phyloP scores from a whole-genome alignment of 108 stramenopile genomes.

The Skeletonema menzelii region DNA sequence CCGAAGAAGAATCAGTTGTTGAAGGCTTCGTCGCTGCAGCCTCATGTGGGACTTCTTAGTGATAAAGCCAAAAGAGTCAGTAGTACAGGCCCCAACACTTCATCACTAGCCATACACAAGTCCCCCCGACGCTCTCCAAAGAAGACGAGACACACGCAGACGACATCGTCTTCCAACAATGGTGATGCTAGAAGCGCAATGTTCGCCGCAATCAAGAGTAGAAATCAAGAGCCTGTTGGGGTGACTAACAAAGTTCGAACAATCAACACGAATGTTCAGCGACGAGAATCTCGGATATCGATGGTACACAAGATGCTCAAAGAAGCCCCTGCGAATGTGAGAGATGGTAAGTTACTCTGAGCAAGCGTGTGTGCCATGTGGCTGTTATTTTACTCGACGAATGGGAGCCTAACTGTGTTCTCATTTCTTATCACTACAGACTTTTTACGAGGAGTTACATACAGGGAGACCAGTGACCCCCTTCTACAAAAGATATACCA shows the following conservation, averaged over 20 bases:
- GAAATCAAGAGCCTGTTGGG: conserved; percentile 16
- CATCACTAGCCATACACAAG: conserved; percentile 10
- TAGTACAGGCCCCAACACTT: conserved; percentile 3
- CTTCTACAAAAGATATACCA: conserved; percentile 71
- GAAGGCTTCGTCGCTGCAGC: conserved; percentile 29
- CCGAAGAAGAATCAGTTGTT: conserved; percentile 12
- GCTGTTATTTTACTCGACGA: background rate
- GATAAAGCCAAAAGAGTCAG: conserved; percentile 18
- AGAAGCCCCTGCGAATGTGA: conserved; percentile 57
- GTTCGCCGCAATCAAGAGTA: conserved; percentile 32
- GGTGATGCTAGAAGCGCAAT: conserved; percentile 23
- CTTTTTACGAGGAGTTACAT: conserved; percentile 62
- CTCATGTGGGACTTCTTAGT: conserved; percentile 17
- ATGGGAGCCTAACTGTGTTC: background rate
- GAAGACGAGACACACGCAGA: background rate
- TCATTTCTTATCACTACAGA: conserved; percentile 21
- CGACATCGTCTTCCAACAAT: background rate
- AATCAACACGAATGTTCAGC: conserved; percentile 7
- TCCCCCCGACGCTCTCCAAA: conserved; percentile 3
- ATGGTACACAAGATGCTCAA: conserved; percentile 82
- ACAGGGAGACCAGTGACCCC: conserved; percentile 54
- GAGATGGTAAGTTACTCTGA: conserved; percentile 31
- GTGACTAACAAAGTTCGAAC: conserved; percentile 6
- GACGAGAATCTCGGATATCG: conserved; percentile 57
- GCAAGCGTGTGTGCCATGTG: background rate